Conservation (phyloP, 257 asterid genomes). For the Plantago major region DNA sequence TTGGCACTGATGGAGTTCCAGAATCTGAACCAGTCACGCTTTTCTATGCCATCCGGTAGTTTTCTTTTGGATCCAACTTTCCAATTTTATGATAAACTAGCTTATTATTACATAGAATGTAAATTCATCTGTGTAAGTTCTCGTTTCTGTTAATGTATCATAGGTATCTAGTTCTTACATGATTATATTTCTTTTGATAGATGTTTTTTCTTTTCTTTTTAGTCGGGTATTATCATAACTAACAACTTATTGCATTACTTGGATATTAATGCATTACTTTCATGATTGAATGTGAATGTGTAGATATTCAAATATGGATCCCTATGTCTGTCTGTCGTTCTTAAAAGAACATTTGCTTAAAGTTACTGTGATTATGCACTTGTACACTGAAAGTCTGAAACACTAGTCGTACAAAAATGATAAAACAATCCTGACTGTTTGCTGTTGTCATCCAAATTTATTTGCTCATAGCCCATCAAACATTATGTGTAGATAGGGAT, state of each 20-base stretch:
- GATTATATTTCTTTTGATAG: neutral
- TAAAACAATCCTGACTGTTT: no score
- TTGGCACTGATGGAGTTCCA: conserved; percentile 51
- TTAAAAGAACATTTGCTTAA: neutral
- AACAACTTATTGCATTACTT: neutral
- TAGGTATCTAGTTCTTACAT: neutral
- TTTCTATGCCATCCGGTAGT: conserved; percentile 57
- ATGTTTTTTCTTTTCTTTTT: no score
- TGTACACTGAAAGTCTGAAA: neutral
- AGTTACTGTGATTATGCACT: neutral
- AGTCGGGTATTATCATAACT: no score
- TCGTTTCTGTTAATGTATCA: neutral
- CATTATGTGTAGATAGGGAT: no score
- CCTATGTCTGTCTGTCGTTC: neutral
- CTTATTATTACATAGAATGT: neutral
- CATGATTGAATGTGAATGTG: conserved; percentile 10
- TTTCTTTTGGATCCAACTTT: conserved; percentile 7
- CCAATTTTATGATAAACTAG: neutral
- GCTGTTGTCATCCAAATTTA: no score
- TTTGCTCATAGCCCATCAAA: no score
- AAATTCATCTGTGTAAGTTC: neutral
- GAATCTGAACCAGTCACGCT: conserved; percentile 45
- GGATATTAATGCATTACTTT: conserved; percentile 5
- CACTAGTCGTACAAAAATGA: no score
- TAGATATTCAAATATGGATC: conserved; percentile 2